A percentile compares a stretch with the other conserved stretches of the same genome.
These are phyloP conservation scores for Corrigiola litoralis DNA, from an alignment of 179 eudicot genomes.

Conservation along the genomic window DNA sequence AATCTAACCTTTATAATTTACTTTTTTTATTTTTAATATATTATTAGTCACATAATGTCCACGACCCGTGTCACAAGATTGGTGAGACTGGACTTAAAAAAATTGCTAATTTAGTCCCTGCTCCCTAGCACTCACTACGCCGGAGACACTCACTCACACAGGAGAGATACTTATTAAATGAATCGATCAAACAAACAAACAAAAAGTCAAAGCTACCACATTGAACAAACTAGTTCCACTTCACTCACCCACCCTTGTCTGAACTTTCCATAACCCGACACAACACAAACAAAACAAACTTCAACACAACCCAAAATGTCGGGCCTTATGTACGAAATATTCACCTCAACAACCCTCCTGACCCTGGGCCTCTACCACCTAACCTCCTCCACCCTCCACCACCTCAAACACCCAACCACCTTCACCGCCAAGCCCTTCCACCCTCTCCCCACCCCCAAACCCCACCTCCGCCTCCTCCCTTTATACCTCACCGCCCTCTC, in stretches of 20 bases:
- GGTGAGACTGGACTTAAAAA: no score
- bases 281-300: not conserved
- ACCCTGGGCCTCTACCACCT: conserved; percentile 66
- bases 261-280: not conserved
- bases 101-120: no score
- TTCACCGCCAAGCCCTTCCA: conserved; percentile 78
- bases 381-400: conserved; percentile 46
- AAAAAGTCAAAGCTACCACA: no score
- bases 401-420: conserved; percentile 61
- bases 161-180: no score
- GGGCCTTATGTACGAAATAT: conserved; percentile 44
- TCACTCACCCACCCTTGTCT: not conserved
- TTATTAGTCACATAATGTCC: no score
- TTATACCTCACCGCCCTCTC: conserved; percentile 41
- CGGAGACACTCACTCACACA: no score
- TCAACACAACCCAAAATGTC: conserved; percentile 29
- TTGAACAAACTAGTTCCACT: no score
- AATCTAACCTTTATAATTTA: no score
- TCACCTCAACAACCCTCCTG: conserved; percentile 41
- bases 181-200: no score
- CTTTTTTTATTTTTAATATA: no score
- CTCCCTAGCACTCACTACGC: no score
- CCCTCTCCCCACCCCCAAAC: conserved; percentile 33
- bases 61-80: no score
- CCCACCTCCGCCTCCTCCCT: conserved; percentile 37